Base-by-base conservation (phyloP, 768 basidiomycete species). In the Boletus reticulatus region DNA sequence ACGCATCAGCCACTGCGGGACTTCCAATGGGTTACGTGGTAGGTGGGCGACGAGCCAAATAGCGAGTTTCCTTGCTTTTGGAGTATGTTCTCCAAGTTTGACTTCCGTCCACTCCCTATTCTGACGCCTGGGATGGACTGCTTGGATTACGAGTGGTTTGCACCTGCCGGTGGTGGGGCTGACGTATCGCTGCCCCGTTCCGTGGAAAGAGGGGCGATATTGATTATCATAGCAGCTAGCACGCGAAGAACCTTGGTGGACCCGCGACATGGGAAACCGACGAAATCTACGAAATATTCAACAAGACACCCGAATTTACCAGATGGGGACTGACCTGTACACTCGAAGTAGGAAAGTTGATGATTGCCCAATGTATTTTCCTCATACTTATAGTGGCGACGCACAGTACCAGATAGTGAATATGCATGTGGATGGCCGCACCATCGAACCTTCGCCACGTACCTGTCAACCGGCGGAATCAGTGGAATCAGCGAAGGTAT, bases 91-190 rank as follows among this genome's bases (percentile, higher is more conserved):
- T 12, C 44, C 20, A n/a, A n/a, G n/a, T n/a, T n/a, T 1, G 0
- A 7, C 29, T 10, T 4, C 9, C 14, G n/a, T n/a, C n/a, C n/a
- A n/a, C n/a, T n/a, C n/a, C n/a, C n/a, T n/a, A n/a, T n/a, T n/a
- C n/a, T n/a, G n/a, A 24, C 0, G 2, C 1, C 36, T 45, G 9
- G 67, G 63, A n/a, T 57, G 54, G 24, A 68, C 56, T 20, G 61
- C 67, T 39, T 70, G 67, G 16, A 70, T 52, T 12, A 24, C 0
- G 24, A 70, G 66, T 13, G n/a, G 52, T 43, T 31, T 70, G 43
- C 68, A 67, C 46, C 34, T 68, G 19, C 66, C 68, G 6, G 53
- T 60, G 20, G 53, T 44, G 10, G 63, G 52, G 22, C 66, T 70
- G 52, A 67, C 52, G 16, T 65, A 67, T 49, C 66, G 54, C 31